Evolutionary conservation across 2,329 filamentous ascomycete genomes (phyloP), one percentile per base, ranked within the genome.

Genomic region (Fusarium transvaalense): DNA sequence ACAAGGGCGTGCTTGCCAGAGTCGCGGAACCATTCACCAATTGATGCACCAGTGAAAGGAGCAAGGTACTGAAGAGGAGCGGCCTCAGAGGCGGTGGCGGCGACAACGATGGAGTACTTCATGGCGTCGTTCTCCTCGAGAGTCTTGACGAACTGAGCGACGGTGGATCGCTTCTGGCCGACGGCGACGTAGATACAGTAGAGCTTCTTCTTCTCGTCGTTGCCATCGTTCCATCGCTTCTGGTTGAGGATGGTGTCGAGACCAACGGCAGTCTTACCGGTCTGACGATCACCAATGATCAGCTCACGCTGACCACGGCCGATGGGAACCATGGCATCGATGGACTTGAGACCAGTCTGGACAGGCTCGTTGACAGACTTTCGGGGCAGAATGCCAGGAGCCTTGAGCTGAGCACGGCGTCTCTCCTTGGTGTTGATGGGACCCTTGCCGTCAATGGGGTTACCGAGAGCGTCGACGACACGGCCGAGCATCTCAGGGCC

Each of bases 211-310:
- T 83, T 85, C 90, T 99, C 96, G 81, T 97, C 94, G 83, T 80
- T 87, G 80, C 83, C 78, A 81, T 84, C 86, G 90, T 99, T 99
- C 95, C 95, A 98, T 80, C 95, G 89, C 90, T 96, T 97, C 89
- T 99, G 96, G 92, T 99, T 99, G 70, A 99, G 91, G 77, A 99
- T 98, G 83, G 95, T 90, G 82, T 99, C 96, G 69, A 99, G 93
- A 79, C 92, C 95, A 81, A 99, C 95, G 78, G 96, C 96, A 81
- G 96, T 99, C 92, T 99, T 99, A 85, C 96, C 96, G 78, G 96
- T 99, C 87, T 99, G 96, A 94, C 96, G 96, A 83, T 99, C 96
- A 88, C 96, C 96, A 84, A 99, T 99, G 84, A 99, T 98, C 89
- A 99, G 87, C 88, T 99, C 96, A 95, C 96, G 96, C 89, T 99